Percentiles rank a stretch among this genome's conserved stretches.
These are phyloP conservation scores for Candida ovalis DNA, from an alignment of 805 yeast genomes.

Conservation along the genomic window DNA sequence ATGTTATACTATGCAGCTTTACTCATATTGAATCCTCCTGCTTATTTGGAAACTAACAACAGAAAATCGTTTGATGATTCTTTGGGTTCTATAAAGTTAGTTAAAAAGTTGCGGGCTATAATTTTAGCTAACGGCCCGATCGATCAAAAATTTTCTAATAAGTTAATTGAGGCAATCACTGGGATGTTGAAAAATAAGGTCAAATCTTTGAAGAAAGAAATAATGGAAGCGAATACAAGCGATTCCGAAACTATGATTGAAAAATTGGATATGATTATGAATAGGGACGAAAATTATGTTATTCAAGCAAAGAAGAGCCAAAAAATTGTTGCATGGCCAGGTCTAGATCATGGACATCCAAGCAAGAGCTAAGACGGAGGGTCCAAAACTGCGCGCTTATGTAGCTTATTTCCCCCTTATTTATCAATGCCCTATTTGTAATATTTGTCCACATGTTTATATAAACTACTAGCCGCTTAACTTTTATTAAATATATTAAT, in stretches of 20 bases:
- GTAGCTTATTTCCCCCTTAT: neutral
- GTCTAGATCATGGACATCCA: conserved; percentile 65
- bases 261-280: conserved; percentile 17
- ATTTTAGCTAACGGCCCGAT: conserved; percentile 46
- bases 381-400: conserved; percentile 1
- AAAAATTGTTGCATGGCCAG: conserved; percentile 58
- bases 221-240: conserved; percentile 5
- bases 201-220: conserved; percentile 19
- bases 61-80: conserved; percentile 25
- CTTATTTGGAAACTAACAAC: conserved; percentile 22
- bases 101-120: conserved; percentile 40
- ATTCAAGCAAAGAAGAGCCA: conserved; percentile 20
- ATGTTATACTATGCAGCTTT: conserved; percentile 68
- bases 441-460: neutral
- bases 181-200: conserved; percentile 28
- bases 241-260: conserved; percentile 6
- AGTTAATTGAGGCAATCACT: conserved; percentile 33
- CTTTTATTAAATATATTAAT: neutral
- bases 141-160: conserved; percentile 47
- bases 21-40: conserved; percentile 47
- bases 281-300: conserved; percentile 15
- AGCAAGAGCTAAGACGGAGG: conserved; percentile 10
- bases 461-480: neutral
- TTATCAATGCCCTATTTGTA: neutral
- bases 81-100: conserved; percentile 38